Evolutionary conservation across 441 rosid species (phyloP).

Genomic region (Populus hybrid): DNA sequence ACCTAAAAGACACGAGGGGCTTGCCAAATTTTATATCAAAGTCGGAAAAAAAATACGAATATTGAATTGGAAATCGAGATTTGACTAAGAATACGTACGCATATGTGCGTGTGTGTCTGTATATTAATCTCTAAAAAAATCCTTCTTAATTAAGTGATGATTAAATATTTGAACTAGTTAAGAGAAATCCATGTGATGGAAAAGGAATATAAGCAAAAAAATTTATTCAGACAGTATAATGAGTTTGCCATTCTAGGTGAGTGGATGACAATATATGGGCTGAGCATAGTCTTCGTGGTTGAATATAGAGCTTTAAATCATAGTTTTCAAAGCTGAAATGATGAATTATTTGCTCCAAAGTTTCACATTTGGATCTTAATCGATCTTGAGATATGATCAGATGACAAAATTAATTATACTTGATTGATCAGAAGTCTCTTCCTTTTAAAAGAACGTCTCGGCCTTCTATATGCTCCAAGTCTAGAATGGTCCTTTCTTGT

Average conservation of each 20-base stretch:
- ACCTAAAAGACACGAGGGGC: conserved; percentile 15
- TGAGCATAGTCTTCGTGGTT: neutral
- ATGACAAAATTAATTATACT: neutral
- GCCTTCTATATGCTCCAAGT: neutral
- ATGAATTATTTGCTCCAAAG: neutral
- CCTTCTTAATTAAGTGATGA: neutral
- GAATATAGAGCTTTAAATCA: neutral
- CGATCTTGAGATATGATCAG: neutral
- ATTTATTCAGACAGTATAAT: neutral
- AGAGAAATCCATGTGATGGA: neutral
- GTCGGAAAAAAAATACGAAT: neutral
- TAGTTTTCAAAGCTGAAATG: neutral
- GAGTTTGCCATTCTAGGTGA: neutral
- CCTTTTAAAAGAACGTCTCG: neutral
- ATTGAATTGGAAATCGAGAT: neutral
- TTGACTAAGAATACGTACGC: neutral
- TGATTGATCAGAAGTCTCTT: neutral
- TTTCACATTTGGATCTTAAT: neutral
- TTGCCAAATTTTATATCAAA: neutral
- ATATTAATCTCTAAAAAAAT: too few species aligned
- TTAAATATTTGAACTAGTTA: neutral
- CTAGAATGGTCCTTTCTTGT: neutral
- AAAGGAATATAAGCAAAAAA: neutral
- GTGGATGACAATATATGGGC: neutral
- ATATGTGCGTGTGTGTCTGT: too few species aligned